phyloP scores from a whole-genome alignment of 495 filamentous ascomycete genomes.

The Neurospora africana region DNA sequence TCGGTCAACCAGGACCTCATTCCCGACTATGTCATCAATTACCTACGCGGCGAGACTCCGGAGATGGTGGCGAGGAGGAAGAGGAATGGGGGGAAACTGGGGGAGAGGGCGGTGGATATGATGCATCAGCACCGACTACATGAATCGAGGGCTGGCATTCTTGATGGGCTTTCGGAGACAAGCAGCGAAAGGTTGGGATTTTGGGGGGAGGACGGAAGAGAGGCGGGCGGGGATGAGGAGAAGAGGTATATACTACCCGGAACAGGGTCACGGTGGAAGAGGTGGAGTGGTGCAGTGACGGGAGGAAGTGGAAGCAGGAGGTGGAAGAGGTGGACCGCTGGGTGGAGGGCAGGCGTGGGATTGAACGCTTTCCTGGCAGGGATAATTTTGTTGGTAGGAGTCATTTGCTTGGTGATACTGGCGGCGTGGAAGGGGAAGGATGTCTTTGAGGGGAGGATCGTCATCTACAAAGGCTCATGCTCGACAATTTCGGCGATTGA shows the following conservation, averaged over 20 bases:
- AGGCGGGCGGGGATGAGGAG: constrained; percentile 12
- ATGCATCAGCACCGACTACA: constrained; percentile 14
- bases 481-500: constrained; percentile 19
- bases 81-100: constrained; percentile 23
- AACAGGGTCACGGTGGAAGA: not conserved
- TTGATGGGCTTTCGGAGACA: constrained; percentile 12
- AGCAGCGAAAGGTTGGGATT: not conserved
- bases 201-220: not conserved
- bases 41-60: constrained; percentile 32
- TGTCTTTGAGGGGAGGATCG: constrained; percentile 18
- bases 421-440: constrained; percentile 17
- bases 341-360: constrained; percentile 32
- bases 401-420: constrained; percentile 27
- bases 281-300: not conserved
- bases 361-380: constrained; percentile 26
- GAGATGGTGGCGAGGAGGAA: constrained; percentile 32
- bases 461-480: constrained; percentile 28
- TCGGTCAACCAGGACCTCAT: constrained; percentile 28
- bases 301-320: not conserved
- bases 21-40: constrained; percentile 38
- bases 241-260: not conserved
- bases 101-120: constrained; percentile 21
- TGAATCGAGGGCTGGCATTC: constrained; percentile 28
- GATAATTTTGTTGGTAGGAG: constrained; percentile 27
- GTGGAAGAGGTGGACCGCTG: constrained; percentile 14